These are phyloP conservation scores for Irpex rosettiformis DNA, from an alignment of 1,284 basidiomycete species.

Conservation along the genomic window DNA sequence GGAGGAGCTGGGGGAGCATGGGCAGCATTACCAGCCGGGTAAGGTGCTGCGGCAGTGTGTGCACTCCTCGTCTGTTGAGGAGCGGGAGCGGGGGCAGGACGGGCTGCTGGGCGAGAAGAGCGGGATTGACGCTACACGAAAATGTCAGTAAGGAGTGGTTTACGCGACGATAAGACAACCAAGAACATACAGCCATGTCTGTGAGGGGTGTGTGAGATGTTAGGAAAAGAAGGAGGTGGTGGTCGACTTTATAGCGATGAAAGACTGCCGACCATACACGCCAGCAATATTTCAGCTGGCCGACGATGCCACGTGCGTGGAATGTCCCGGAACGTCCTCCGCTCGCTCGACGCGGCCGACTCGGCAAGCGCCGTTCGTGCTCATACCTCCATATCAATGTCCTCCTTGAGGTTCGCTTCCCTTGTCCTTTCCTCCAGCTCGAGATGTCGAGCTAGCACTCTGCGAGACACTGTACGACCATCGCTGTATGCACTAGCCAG, in stretches of 20 bases:
- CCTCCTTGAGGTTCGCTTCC: slow-evolving; percentile 5
- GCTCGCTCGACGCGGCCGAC: slow-evolving; percentile 1
- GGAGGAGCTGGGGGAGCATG: slow-evolving; percentile 29
- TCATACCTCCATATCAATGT: slow-evolving; percentile 7
- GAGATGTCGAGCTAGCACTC: slow-evolving; percentile 6
- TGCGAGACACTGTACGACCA: neutral
- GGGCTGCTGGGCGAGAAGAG: slow-evolving; percentile 57
- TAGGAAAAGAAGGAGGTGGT: slow-evolving; percentile 19
- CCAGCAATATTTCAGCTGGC: slow-evolving; percentile 22
- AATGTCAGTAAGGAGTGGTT: neutral
- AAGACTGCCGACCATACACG: slow-evolving; percentile 17
- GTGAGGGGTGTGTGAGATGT: slow-evolving; percentile 4
- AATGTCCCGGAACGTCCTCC: slow-evolving; percentile 10
- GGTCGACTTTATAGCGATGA: slow-evolving; percentile 19
- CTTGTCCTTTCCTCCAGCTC: neutral
- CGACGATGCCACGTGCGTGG: slow-evolving; percentile 19
- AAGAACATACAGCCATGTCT: slow-evolving; percentile 54
- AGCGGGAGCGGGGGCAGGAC: slow-evolving; percentile 34
- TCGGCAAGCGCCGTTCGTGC: slow-evolving; percentile 1
- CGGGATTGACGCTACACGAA: slow-evolving; percentile 50
- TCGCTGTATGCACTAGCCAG: neutral
- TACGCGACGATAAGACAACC: neutral
- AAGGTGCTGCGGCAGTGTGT: slow-evolving; percentile 38
- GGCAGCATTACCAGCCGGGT: slow-evolving; percentile 41
- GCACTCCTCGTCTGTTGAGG: slow-evolving; percentile 41